Base-by-base conservation (phyloP, 371 early-diverging fungal species). In the Mortierella sp. region DNA sequence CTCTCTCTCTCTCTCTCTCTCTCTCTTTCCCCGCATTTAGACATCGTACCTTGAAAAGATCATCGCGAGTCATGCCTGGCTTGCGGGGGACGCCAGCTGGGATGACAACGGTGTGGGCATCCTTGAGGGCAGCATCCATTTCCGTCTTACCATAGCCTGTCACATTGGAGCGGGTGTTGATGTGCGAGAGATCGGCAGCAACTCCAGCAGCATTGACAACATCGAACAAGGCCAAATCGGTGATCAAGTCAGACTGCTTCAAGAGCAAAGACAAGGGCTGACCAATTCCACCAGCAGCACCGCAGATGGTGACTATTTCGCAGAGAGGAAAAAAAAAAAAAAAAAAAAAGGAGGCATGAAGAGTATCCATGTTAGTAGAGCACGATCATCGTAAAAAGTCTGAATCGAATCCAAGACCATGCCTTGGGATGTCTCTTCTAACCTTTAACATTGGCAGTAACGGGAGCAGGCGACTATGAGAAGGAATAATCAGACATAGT, bases 141-240 rank as follows among this genome's bases (percentile, higher is more conserved):
- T 89, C 90, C 44, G 93, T 93, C 80, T 92, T 86, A 26, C 70
- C 76, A 23, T 76, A 64, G n/a, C 72, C 76, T 7, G 76, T 82
- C 67, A 92, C 94, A 70, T 85, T 87, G 58, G 94, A 90, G 81
- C 87, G 83, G 55, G 96, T 96, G 92, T 95, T 96, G 89, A 99
- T 94, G 90, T 99, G 99, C 74, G 94, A 90, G 66, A 99, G 87
- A 82, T 99, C 99, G 62, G 98, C 97, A 61, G 98, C 98, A 66
- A 97, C 96, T 67, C 98, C 99, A 30, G 96, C 95, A 58, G 96
- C 93, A 90, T 96, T 96, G 83, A 92, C 94, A 67, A 99, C 92
- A 84, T 99, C 99, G 83, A 93, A 99, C 53, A 99, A 90, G 15
- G 95, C 86, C 60, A 99, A 88, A 68, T 95, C 88, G 47, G 93